phyloP scores from a whole-genome alignment of 306 rosid genomes.

The Leucaena leucocephala region DNA sequence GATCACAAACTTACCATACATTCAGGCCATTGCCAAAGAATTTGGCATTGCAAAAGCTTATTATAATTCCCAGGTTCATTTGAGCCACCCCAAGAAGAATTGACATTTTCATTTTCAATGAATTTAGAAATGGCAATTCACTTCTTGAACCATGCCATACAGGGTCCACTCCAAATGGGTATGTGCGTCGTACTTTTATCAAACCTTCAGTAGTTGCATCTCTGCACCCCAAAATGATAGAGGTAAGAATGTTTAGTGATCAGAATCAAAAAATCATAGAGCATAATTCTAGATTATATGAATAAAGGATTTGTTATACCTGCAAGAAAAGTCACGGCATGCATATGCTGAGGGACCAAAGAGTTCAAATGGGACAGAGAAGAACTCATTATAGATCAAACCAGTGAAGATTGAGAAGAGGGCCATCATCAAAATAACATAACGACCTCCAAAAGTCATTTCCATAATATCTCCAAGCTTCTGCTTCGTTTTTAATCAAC shows the following conservation, averaged over 20 bases:
- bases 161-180: slow-evolving; percentile 98
- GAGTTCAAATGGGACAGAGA: slow-evolving; percentile 85
- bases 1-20: slow-evolving; percentile 65
- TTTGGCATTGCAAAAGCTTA: slow-evolving; percentile 83
- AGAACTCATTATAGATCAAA: slow-evolving; percentile 91
- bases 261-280: slow-evolving; percentile 28
- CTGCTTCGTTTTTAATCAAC: slow-evolving; percentile 52
- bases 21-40: slow-evolving; percentile 73
- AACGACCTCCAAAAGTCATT: slow-evolving; percentile 98
- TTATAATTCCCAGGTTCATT: slow-evolving; percentile 93
- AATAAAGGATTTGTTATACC: slow-evolving; percentile 52
- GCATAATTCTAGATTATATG: slow-evolving; percentile 25
- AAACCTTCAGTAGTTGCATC: slow-evolving; percentile 85
- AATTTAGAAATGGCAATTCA: slow-evolving; percentile 96
- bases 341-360: slow-evolving; percentile 89
- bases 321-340: slow-evolving; percentile 89
- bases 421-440: slow-evolving; percentile 87
- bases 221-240: slow-evolving; percentile 42
- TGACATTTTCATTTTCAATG: slow-evolving; percentile 98
- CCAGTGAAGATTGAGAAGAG: slow-evolving; percentile 97
- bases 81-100: slow-evolving; percentile 95
- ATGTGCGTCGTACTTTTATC: slow-evolving; percentile 74
- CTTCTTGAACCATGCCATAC: slow-evolving; percentile 94
- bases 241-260: slow-evolving; percentile 19
- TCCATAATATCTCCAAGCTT: slow-evolving; percentile 95